Conservation (phyloP, 1,284 basidiomycete species). For the Somion occarium region DNA sequence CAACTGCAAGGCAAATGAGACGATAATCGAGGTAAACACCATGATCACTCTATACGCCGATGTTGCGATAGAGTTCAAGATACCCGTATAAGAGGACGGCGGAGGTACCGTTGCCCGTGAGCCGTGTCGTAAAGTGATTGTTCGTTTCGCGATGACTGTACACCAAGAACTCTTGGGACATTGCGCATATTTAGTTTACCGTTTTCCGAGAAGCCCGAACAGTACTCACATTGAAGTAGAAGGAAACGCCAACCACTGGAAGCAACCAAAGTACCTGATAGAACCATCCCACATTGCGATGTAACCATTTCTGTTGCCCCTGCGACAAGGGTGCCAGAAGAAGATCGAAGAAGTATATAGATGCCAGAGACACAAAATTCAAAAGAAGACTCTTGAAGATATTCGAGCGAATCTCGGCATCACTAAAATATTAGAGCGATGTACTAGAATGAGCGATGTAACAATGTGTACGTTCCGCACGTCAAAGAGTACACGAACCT, state of each 20-base stretch:
- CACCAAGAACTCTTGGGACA: conserved; percentile 64
- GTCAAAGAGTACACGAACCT: conserved; percentile 29
- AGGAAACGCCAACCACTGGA: conserved; percentile 64
- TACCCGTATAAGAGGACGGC: conserved; percentile 51
- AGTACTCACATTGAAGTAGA: conserved; percentile 69
- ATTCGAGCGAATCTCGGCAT: conserved; percentile 68
- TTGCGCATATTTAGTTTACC: background rate
- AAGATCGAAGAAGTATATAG: conserved; percentile 69
- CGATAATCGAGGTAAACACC: conserved; percentile 68
- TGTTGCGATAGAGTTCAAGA: conserved; percentile 68
- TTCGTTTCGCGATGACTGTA: conserved; percentile 64
- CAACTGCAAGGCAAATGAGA: conserved; percentile 59
- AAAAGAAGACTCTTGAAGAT: conserved; percentile 68
- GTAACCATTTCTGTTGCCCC: conserved; percentile 60
- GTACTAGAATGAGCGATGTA: background rate
- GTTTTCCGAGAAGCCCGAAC: background rate
- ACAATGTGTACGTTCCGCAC: conserved; percentile 9
- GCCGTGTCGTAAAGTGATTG: conserved; percentile 64
- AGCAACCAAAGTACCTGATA: conserved; percentile 74
- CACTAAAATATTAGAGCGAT: conserved; percentile 35
- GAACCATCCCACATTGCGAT: conserved; percentile 66
- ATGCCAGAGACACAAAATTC: conserved; percentile 63
- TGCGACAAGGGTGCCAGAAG: conserved; percentile 66
- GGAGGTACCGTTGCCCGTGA: conserved; percentile 43
- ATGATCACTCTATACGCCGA: conserved; percentile 77